These are phyloP conservation scores for Populus trichocarpa DNA, from an alignment of 441 rosid species.

Conservation along the genomic window DNA sequence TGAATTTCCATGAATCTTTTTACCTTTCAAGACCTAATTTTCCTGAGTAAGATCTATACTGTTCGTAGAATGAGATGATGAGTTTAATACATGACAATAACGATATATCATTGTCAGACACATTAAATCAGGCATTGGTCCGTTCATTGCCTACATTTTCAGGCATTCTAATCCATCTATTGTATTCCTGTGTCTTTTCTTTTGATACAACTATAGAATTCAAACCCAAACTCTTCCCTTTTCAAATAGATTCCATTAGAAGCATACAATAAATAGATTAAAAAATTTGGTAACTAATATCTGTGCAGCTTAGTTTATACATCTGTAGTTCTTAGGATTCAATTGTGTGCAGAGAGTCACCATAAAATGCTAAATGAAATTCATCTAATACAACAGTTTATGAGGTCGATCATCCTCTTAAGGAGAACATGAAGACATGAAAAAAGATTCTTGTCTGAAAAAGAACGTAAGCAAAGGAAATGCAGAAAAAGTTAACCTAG, in stretches of 20 bases:
- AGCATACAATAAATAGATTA: background rate
- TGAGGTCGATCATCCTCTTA: background rate
- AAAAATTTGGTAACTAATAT: background rate
- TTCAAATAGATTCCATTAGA: background rate
- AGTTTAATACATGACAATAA: background rate
- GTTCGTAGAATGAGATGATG: background rate
- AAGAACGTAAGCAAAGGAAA: background rate
- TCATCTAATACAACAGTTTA: background rate
- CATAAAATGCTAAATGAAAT: background rate
- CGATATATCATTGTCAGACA: background rate
- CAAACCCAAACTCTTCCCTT: background rate
- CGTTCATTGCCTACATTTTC: background rate
- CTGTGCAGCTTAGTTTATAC: background rate
- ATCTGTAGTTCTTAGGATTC: background rate
- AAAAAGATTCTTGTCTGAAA: background rate
- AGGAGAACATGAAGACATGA: background rate
- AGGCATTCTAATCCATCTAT: background rate
- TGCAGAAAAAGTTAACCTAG: slow-evolving; percentile 46
- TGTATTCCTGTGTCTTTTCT: background rate
- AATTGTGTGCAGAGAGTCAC: background rate
- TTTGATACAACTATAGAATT: background rate
- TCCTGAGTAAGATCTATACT: background rate
- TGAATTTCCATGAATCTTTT: background rate
- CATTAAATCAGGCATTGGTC: background rate
- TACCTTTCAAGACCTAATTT: background rate